Conservation (phyloP, 176 grass and related monocot species). For the Panicum miliaceum region DNA sequence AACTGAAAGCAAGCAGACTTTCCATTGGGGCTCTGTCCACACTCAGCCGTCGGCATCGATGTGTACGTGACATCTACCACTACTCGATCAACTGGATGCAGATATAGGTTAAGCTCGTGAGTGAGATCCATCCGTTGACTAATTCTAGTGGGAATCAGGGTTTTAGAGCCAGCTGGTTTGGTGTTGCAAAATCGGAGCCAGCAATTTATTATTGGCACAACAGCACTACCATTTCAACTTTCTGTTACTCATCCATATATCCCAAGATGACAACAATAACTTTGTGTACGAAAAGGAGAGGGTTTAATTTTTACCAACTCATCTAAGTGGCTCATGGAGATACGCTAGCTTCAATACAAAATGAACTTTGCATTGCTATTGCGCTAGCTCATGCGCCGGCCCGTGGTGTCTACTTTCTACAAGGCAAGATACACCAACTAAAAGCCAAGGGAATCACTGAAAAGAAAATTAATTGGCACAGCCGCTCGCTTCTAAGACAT, state of each 20-base stretch:
- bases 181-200: too few relatives aligned
- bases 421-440: background rate
- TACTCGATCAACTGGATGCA: background rate
- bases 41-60: constrained; percentile 3
- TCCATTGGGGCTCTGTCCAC: background rate
- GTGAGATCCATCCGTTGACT: background rate
- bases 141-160: background rate
- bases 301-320: too few relatives aligned
- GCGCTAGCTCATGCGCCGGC: background rate
- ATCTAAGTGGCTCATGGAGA: too few relatives aligned
- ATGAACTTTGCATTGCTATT: too few relatives aligned
- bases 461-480: background rate
- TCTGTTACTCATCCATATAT: too few relatives aligned
- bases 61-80: background rate
- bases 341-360: too few relatives aligned
- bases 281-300: too few relatives aligned
- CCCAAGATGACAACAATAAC: too few relatives aligned
- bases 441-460: background rate
- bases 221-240: too few relatives aligned
- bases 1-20: constrained; percentile 19
- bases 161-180: too few relatives aligned
- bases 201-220: too few relatives aligned
- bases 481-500: background rate
- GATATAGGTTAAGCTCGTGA: background rate
- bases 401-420: background rate